Base-by-base conservation (phyloP, 148 eudicot genomes). In the Silene latifolia region DNA sequence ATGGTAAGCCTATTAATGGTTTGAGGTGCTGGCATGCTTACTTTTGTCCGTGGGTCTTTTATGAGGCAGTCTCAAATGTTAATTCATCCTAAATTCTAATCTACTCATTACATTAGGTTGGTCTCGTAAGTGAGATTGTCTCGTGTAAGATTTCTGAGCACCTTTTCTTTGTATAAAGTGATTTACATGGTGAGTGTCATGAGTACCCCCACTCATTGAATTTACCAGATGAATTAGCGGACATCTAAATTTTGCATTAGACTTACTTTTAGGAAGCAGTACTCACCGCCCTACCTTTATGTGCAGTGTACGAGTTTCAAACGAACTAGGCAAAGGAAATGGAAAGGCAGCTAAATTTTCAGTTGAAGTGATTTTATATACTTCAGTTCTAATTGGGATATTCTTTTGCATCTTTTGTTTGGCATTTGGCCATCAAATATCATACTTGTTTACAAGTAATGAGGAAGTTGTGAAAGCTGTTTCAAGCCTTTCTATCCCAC, bases 291-390 rank as follows among this genome's bases (percentile, higher is more conserved):
- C 25, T 15, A 58, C n/a, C 12, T 54, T 15, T 79, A 27, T 82
- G 58, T 69, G 27, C 58, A 89, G 97, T 47, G 97, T 92, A 4
- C 82, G 93, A 59, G 92, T 92, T 46, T 75, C 94, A 24, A 92
- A 88, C 77, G 97, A 92, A 82, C 80, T 92, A 51, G 94, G 94
- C 32, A 86, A 81, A 78, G 94, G 97, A 73, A 79, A 88, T 75
- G 85, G 87, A 32, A 79, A 87, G 73, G 89, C 87, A 11, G 86
- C 86, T 19, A 89, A 83, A 79, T 92, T 92, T 78, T 80, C 94
- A 3, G 87, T 92, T 42, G 84, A 86, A 78, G 89, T 92, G 69
- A 53, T 88, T 60, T 21, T 89, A 15, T 63, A 19, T 65, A 92
- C 91, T 57, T 85, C 97, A 46, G 44, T 81, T 42, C 1, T 57